Percentiles rank a stretch among this genome's conserved stretches.
These are phyloP conservation scores for Emericellopsis terricola DNA, from an alignment of 495 filamentous ascomycete genomes.

Conservation along the genomic window DNA sequence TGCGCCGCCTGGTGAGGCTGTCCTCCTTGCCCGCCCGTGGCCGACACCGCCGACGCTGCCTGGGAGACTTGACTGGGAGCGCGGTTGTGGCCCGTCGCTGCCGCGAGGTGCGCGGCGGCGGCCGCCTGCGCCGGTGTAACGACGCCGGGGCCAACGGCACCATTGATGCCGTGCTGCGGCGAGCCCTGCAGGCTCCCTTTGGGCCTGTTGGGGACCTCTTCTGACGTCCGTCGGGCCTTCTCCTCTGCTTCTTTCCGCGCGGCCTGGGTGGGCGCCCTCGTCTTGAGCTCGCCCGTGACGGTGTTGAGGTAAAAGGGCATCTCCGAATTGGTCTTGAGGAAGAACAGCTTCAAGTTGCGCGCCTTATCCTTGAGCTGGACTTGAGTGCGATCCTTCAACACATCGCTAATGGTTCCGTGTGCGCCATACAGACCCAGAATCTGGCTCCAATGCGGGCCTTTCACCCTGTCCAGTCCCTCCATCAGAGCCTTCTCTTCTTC, in stretches of 20 bases:
- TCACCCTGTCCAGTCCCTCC: conserved; percentile 78
- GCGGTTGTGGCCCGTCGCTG: not conserved
- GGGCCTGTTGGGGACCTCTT: conserved; percentile 56
- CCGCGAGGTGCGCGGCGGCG: not conserved
- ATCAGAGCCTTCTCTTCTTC: conserved; percentile 89
- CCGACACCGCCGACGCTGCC: not conserved
- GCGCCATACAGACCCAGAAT: conserved; percentile 79
- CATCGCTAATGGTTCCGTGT: conserved; percentile 65
- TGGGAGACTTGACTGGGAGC: not conserved
- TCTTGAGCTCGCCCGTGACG: conserved; percentile 88
- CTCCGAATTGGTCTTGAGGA: conserved; percentile 83
- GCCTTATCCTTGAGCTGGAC: conserved; percentile 95
- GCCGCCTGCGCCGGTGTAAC: conserved; percentile 2
- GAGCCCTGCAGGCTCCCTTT: conserved; percentile 1
- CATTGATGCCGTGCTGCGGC: not conserved
- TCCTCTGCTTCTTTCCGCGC: conserved; percentile 68
- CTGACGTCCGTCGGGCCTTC: conserved; percentile 41
- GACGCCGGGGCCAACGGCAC: not conserved
- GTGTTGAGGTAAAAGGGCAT: conserved; percentile 82
- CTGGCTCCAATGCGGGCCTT: conserved; percentile 90
- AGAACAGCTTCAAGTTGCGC: conserved; percentile 85
- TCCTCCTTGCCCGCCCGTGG: not conserved
- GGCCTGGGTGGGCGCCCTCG: conserved; percentile 67
- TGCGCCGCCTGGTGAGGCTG: not conserved
- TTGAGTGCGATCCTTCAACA: conserved; percentile 82